Evolutionary conservation across 352 stramenopile genomes (phyloP).

Genomic region (Phytophthora multivora): DNA sequence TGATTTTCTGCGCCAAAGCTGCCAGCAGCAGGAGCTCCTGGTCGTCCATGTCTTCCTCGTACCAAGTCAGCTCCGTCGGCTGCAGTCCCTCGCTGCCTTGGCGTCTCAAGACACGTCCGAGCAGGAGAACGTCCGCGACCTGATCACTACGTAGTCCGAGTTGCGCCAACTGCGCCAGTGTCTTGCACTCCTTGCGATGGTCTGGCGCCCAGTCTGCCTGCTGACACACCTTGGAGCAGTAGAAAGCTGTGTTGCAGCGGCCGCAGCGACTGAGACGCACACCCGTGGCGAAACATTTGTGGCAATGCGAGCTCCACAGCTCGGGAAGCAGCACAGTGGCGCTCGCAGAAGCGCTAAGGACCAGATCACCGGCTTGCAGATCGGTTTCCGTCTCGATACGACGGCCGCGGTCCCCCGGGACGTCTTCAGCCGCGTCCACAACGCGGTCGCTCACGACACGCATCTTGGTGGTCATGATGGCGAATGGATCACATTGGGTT

Average conservation of each 20-base stretch:
- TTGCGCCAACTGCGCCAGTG: conserved; percentile 43
- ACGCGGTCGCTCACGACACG: conserved; percentile 12
- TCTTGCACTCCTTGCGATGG: conserved; percentile 66
- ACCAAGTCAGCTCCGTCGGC: conserved; percentile 58
- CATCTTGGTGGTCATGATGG: conserved; percentile 23
- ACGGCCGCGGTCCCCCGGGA: conserved; percentile 43
- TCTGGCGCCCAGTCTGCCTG: conserved; percentile 63
- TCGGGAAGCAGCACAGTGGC: conserved; percentile 53
- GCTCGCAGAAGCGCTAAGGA: conserved; percentile 32
- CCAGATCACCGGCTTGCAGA: conserved; percentile 34
- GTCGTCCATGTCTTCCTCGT: conserved; percentile 50
- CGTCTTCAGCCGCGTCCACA: conserved; percentile 7
- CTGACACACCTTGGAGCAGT: conserved; percentile 75
- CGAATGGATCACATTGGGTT: not conserved
- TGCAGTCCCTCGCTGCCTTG: conserved; percentile 3
- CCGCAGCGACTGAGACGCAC: conserved; percentile 58
- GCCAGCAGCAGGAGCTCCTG: conserved; percentile 61
- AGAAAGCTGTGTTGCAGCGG: conserved; percentile 56
- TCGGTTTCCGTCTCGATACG: conserved; percentile 33
- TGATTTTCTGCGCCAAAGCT: conserved; percentile 52
- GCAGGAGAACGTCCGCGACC: conserved; percentile 57
- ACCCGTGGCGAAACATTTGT: conserved; percentile 52
- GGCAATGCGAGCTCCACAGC: conserved; percentile 66
- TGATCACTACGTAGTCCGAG: conserved; percentile 44
- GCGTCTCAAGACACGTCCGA: conserved; percentile 55